Base-by-base conservation (phyloP, 345 rosid genomes). In the Gossypium thurberi region DNA sequence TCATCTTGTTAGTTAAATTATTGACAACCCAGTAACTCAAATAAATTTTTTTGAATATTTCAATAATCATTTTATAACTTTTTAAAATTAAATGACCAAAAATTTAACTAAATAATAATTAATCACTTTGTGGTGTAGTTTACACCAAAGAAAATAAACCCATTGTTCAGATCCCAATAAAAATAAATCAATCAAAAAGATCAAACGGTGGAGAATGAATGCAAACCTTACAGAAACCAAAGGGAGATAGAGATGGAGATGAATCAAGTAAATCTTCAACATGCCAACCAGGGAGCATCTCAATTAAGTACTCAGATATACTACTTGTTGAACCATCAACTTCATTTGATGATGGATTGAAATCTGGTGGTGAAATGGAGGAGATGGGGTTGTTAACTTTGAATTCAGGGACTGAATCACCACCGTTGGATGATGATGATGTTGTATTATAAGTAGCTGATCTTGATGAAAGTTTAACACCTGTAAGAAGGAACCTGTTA, bases 251-350 rank as follows among this genome's bases (percentile, higher is more conserved):
- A 78, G 43, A 33, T 33, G 40, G 40, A 33, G 40, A 33, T 5
- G 88, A 81, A 75, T 90, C 94, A 8, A 92, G 92, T 42, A 94
- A 78, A 62, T 90, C 97, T 67, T 94, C 97, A 15, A 91, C 91
- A 59, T 85, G 95, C 98, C 98, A 94, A 20, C 97, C 95, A 6
- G 97, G 98, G 18, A 90, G 82, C 75, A 79, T 88, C 82, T 94
- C 95, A 26, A 90, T 92, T 83, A 92, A 79, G 75, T 92, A 94
- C 80, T 94, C 93, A 0, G 98, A 94, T 69, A 94, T 87, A 55
- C 89, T 93, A 42, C 89, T 93, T 8, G 87, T 79, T 9, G 88
- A 78, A 46, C 80, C 83, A 72, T 60, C 69, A 8, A 70, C 76
- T 74, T 79, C 80, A 53, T 11, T 40, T 23, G 42, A 14, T 1